Conservation (phyloP, 163 green algal species). For the Chlorella variabilis region DNA sequence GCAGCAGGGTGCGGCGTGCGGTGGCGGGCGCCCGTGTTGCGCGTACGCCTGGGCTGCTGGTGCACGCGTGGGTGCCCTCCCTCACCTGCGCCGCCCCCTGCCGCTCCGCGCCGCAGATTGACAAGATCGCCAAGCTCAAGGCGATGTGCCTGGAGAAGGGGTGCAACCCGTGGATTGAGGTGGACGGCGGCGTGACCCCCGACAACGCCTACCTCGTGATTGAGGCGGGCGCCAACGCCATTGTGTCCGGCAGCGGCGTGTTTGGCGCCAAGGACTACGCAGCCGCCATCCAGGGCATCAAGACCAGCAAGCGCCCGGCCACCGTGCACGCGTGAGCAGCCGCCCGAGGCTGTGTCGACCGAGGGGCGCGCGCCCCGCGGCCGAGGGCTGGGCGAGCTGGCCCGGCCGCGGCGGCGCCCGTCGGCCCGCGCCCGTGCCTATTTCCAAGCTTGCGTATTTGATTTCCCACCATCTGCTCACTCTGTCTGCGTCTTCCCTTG, state of each 20-base stretch:
- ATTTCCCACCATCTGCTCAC: no score
- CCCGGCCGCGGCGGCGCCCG: no score
- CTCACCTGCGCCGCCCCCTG: no score
- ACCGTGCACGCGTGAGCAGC: constrained; percentile 28
- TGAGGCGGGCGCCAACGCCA: constrained; percentile 95
- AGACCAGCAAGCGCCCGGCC: constrained; percentile 50
- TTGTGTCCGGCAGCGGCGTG: constrained; percentile 96
- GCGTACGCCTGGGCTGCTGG: no score
- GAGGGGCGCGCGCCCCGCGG: no score
- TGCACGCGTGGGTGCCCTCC: no score
- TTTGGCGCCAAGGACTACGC: constrained; percentile 80
- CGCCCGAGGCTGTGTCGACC: neutral
- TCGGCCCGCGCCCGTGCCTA: no score
- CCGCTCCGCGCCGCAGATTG: constrained; percentile 77
- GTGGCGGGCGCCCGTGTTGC: no score
- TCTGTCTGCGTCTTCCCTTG: no score
- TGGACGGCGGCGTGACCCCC: constrained; percentile 95
- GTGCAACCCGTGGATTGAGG: constrained; percentile 98
- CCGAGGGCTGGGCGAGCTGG: no score
- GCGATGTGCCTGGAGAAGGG: constrained; percentile 91
- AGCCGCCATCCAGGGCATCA: constrained; percentile 89
- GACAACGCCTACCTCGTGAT: constrained; percentile 97
- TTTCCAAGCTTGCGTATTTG: no score
- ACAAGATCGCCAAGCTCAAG: constrained; percentile 92
- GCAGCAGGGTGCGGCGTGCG: no score